phyloP scores from a whole-genome alignment of 441 rosid genomes.

The Adansonia gregorii region DNA sequence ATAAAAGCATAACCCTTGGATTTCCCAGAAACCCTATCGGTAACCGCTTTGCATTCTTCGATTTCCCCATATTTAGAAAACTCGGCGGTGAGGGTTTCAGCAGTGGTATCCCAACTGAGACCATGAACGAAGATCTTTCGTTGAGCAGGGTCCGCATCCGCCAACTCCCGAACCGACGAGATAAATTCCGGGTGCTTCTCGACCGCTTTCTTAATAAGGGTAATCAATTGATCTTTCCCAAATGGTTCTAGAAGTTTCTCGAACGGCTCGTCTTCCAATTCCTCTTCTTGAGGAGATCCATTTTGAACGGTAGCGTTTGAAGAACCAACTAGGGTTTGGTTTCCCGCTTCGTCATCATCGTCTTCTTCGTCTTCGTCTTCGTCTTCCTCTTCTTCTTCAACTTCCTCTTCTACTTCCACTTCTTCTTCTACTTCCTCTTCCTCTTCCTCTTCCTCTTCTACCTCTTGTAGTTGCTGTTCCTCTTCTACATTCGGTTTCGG shows the following conservation, averaged over 20 bases:
- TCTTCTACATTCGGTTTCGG: slow-evolving; percentile 21
- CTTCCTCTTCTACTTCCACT: slow-evolving; percentile 26
- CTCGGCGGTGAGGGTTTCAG: slow-evolving; percentile 52
- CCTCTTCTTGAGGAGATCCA: slow-evolving; percentile 31
- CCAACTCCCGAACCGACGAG: slow-evolving; percentile 43
- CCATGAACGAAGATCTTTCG: slow-evolving; percentile 86
- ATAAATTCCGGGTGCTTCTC: slow-evolving; percentile 48
- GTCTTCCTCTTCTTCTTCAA: slow-evolving; percentile 36
- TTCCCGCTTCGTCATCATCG: slow-evolving; percentile 3
- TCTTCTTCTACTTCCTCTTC: slow-evolving; percentile 39
- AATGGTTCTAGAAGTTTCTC: slow-evolving; percentile 65
- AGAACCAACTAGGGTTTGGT: slow-evolving; percentile 26
- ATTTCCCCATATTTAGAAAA: slow-evolving; percentile 75
- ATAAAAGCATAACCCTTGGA: slow-evolving; percentile 82
- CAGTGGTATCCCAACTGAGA: slow-evolving; percentile 72
- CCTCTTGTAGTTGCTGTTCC: slow-evolving; percentile 30
- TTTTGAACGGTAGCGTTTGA: slow-evolving; percentile 31
- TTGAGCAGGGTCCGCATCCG: slow-evolving; percentile 64
- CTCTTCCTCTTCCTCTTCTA: slow-evolving; percentile 30
- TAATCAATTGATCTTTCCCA: slow-evolving; percentile 56
- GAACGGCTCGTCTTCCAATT: slow-evolving; percentile 49
- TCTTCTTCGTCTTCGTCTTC: slow-evolving; percentile 17
- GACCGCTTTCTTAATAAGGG: slow-evolving; percentile 54
- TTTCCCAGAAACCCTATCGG: slow-evolving; percentile 64
- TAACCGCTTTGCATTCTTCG: slow-evolving; percentile 73